Conservation (phyloP, 2,329 filamentous ascomycete species). For the Aureobasidium mangrovei region DNA sequence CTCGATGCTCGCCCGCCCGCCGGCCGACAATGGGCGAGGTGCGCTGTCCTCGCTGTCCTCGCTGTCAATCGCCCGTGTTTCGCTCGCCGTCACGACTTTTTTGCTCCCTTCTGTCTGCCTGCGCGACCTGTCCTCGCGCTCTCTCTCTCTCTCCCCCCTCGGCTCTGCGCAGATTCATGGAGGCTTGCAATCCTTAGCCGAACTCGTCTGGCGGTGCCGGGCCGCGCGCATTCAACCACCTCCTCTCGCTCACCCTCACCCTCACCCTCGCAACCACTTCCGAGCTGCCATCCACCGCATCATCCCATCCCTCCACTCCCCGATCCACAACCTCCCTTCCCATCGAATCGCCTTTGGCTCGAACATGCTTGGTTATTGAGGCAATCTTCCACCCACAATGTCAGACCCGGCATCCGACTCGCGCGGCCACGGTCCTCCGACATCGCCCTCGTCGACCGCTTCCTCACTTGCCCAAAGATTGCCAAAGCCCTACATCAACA, state of each 20-base stretch:
- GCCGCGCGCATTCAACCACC: slow-evolving; percentile 6
- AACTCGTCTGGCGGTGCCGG: slow-evolving; percentile 9
- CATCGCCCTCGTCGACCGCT: slow-evolving; percentile 10
- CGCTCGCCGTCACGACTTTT: too few relatives aligned
- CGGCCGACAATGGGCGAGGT: too few relatives aligned
- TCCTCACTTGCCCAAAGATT: slow-evolving; percentile 31
- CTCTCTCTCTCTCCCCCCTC: not conserved
- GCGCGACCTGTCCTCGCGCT: not conserved
- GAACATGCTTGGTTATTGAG: slow-evolving; percentile 13
- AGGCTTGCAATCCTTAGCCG: slow-evolving; percentile 9
- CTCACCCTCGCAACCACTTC: not conserved
- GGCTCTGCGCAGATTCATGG: slow-evolving; percentile 9
- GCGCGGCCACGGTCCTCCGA: slow-evolving; percentile 24
- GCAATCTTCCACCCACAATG: not conserved
- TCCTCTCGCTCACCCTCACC: not conserved
- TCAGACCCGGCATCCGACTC: slow-evolving; percentile 19
- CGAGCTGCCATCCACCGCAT: not conserved
- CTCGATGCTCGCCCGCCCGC: too few relatives aligned
- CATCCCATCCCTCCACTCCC: not conserved
- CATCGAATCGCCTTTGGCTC: slow-evolving; percentile 5
- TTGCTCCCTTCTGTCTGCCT: not conserved
- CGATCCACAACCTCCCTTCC: not conserved
- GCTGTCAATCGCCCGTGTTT: too few relatives aligned
- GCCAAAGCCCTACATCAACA: slow-evolving; percentile 58
- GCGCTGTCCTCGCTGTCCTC: too few relatives aligned